A percentile compares a stretch with the other conserved stretches of the same genome.
Evolutionary conservation across 2,329 filamentous ascomycete genomes (phyloP).

Genomic region (Paecilomyces sp.): DNA sequence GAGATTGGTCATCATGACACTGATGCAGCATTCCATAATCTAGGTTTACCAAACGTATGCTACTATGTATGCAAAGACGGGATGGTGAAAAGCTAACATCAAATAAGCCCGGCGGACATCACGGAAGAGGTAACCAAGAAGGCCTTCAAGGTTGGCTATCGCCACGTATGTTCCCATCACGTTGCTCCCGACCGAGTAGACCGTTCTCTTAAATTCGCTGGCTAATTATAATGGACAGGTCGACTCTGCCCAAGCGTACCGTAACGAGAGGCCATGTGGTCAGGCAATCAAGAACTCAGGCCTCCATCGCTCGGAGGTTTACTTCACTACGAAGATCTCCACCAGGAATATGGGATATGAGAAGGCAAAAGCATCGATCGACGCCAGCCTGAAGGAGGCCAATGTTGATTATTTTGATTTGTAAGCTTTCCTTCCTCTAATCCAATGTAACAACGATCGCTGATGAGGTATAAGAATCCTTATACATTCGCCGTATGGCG

Average conservation of each 20-base stretch:
- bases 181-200: background rate
- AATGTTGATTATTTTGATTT: slow-evolving; percentile 62
- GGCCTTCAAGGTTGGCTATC: slow-evolving; percentile 50
- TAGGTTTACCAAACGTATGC: slow-evolving; percentile 35
- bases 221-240: slow-evolving; percentile 28
- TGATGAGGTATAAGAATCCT: slow-evolving; percentile 21
- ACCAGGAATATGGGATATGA: slow-evolving; percentile 52
- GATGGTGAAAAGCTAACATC: slow-evolving; percentile 20
- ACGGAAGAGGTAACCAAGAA: slow-evolving; percentile 53
- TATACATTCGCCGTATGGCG: slow-evolving; percentile 33
- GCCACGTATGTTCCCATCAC: slow-evolving; percentile 39
- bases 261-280: slow-evolving; percentile 51
- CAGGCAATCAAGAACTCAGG: slow-evolving; percentile 46
- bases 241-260: slow-evolving; percentile 52
- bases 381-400: slow-evolving; percentile 55
- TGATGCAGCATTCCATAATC: background rate
- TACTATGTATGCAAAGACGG: background rate
- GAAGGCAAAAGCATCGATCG: slow-evolving; percentile 55
- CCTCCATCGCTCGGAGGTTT: slow-evolving; percentile 49
- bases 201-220: background rate
- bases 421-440: slow-evolving; percentile 26
- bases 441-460: background rate
- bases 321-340: slow-evolving; percentile 58
- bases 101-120: slow-evolving; percentile 40
- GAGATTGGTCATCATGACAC: background rate